Evolutionary conservation across 1,284 basidiomycete species (phyloP).

Genomic region (Singerocomus rubriflavus): DNA sequence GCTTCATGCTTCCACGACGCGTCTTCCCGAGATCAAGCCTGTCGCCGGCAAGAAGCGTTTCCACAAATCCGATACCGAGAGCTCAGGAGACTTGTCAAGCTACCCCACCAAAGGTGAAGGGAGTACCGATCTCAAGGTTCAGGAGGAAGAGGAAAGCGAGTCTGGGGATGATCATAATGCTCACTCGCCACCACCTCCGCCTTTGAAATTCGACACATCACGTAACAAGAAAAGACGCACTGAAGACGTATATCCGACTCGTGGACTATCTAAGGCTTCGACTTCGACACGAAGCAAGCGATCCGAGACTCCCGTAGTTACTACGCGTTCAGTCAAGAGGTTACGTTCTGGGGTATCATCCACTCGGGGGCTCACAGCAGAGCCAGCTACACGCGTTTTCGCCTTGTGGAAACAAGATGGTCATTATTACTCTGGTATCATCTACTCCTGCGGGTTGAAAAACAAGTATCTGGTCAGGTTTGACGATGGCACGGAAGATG

Average conservation of each 20-base stretch:
- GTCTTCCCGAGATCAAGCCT: constrained; percentile 5
- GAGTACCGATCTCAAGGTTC: constrained; percentile 12
- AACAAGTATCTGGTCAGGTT: constrained; percentile 51
- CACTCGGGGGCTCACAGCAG: constrained; percentile 15
- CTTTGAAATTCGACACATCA: constrained; percentile 15
- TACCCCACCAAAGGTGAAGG: constrained; percentile 7
- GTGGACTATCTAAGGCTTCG: constrained; percentile 24
- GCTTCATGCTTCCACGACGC: constrained; percentile 1
- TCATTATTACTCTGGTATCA: constrained; percentile 59
- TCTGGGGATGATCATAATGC: constrained; percentile 35
- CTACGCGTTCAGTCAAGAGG: constrained; percentile 32
- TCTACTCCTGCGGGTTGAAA: constrained; percentile 36
- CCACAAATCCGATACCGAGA: constrained; percentile 29
- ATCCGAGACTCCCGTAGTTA: constrained; percentile 28
- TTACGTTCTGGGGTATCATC: constrained; percentile 31
- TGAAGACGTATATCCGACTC: constrained; percentile 23
- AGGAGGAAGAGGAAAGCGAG: constrained; percentile 43
- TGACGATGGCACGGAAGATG: constrained; percentile 52
- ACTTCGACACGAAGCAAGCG: constrained; percentile 32
- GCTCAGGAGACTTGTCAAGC: constrained; percentile 13
- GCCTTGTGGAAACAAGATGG: constrained; percentile 61
- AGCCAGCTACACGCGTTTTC: constrained; percentile 54
- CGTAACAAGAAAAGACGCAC: constrained; percentile 57
- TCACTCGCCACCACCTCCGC: constrained; percentile 30
- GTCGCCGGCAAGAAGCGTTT: constrained; percentile 21